Conservation (phyloP, 2,329 filamentous ascomycete genomes). For the Ophiostoma quercus region DNA sequence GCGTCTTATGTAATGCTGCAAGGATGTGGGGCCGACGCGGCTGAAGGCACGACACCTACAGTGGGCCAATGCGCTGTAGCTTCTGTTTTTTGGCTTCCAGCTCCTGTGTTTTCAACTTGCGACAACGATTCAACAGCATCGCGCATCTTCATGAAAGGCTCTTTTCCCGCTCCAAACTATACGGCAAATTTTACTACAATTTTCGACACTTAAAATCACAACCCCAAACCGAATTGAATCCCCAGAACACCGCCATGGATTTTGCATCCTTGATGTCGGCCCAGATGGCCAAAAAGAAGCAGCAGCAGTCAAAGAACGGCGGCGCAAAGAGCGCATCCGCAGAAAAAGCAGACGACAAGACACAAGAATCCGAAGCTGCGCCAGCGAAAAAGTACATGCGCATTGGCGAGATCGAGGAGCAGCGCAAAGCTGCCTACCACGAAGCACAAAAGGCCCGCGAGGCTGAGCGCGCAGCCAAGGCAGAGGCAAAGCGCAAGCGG, state of each 20-base stretch:
- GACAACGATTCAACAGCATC: neutral
- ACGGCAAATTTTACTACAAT: neutral
- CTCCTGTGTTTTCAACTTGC: neutral
- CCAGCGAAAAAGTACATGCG: conserved; percentile 70
- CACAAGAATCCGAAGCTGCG: conserved; percentile 29
- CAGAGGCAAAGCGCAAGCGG: conserved; percentile 74
- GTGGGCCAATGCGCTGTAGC: neutral
- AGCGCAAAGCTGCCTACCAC: conserved; percentile 71
- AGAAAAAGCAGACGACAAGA: neutral
- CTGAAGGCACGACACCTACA: conserved; percentile 8
- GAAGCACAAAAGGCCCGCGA: conserved; percentile 74
- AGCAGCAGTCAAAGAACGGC: conserved; percentile 7
- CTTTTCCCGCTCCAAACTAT: neutral
- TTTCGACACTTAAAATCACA: neutral
- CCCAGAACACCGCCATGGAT: conserved; percentile 60
- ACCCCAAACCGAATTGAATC: neutral
- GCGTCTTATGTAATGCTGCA: neutral
- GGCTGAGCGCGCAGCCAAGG: conserved; percentile 62
- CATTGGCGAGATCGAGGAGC: conserved; percentile 78
- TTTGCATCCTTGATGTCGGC: conserved; percentile 91
- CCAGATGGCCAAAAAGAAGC: conserved; percentile 74
- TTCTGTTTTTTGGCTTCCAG: neutral
- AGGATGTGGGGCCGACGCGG: neutral
- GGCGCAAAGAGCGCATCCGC: neutral
- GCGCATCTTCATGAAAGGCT: neutral